Conservation (phyloP, 768 basidiomycete species). For the Heimioporus sp. region DNA sequence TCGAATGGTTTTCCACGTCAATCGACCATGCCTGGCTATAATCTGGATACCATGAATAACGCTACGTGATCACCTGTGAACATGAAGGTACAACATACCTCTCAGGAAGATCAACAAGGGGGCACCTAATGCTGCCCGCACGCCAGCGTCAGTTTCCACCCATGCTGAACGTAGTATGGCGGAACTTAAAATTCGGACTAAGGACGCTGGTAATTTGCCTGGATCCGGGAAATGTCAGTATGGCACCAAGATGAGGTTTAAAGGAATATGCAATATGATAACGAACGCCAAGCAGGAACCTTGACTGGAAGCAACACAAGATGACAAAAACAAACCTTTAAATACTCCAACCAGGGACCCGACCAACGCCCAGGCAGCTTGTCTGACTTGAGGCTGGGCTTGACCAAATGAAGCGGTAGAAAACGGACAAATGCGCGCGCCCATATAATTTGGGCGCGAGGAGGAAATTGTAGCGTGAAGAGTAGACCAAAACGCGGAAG, state of each 20-base stretch:
- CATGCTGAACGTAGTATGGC: slow-evolving; percentile 67
- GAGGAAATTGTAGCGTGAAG: slow-evolving; percentile 50
- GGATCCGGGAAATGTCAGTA: slow-evolving; percentile 2
- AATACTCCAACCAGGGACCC: slow-evolving; percentile 37
- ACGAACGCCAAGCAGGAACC: too few relatives aligned
- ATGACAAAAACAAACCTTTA: slow-evolving; percentile 39
- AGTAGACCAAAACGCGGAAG: slow-evolving; percentile 57
- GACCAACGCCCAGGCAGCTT: slow-evolving; percentile 66
- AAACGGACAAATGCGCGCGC: slow-evolving; percentile 27
- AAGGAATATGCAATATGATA: too few relatives aligned
- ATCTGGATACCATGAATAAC: slow-evolving; percentile 38
- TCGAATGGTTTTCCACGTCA: slow-evolving; percentile 15
- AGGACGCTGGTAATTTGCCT: slow-evolving; percentile 24
- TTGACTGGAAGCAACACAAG: not conserved
- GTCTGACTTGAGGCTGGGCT: slow-evolving; percentile 69
- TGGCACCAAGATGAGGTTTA: not conserved
- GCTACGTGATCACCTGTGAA: not conserved
- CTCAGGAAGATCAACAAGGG: slow-evolving; percentile 70
- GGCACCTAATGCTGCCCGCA: slow-evolving; percentile 67
- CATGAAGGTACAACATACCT: slow-evolving; percentile 39
- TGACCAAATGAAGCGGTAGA: slow-evolving; percentile 43
- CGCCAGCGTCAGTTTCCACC: slow-evolving; percentile 67
- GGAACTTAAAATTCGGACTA: slow-evolving; percentile 49
- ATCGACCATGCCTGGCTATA: slow-evolving; percentile 63
- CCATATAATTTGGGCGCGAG: slow-evolving; percentile 25